Base-by-base conservation (phyloP, 495 filamentous ascomycete genomes). In the Tuber microsphaerosporum region DNA sequence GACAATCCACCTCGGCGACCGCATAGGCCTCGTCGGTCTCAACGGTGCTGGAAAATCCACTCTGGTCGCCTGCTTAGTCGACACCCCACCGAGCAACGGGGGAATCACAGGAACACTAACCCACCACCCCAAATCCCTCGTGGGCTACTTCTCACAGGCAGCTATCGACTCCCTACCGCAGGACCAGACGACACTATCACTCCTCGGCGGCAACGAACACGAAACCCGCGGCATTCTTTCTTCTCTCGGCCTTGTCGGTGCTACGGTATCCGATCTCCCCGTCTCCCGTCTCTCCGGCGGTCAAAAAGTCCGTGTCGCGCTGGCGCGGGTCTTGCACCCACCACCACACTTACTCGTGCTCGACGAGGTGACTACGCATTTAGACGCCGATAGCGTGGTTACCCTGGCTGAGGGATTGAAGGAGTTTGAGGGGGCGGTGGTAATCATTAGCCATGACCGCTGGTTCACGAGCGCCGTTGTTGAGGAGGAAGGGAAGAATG, bases 321-420 rank as follows among this genome's bases (percentile, higher is more conserved):
- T 95, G 65, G 92, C 92, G 17, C 84, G 88, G 71, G 83, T 94
- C 5, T 81, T 94, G 48, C 91, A 90, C 88, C 85, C 84, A 56
- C 84, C 86, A 17, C 92, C 92, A 69, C 92, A 93, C 42, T 85
- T 92, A 39, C 87, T 96, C 37, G 87, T 96, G 20, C 87, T 96
- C 14, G 92, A 96, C 80, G 92, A 96, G 82, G 90, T 91, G 26
- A 94, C 91, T 16, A 96, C 92, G n/a, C 92, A 94, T 85, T 84
- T 96, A 48, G 92, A 96, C 78, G 90, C 90, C 78, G 86, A 93
- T 82, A 92, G 91, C 4, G 91, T 94, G 43, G 87, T 86, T 10
- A 91, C 91, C 7, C 85, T 96, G 61, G 86, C 89, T 4, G 86
- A 87, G 46, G 91, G 89, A 17, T 83, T 96, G 76, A 84, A 87